phyloP scores from a whole-genome alignment of 352 stramenopile genomes.

The Globisporangium yorkense region DNA sequence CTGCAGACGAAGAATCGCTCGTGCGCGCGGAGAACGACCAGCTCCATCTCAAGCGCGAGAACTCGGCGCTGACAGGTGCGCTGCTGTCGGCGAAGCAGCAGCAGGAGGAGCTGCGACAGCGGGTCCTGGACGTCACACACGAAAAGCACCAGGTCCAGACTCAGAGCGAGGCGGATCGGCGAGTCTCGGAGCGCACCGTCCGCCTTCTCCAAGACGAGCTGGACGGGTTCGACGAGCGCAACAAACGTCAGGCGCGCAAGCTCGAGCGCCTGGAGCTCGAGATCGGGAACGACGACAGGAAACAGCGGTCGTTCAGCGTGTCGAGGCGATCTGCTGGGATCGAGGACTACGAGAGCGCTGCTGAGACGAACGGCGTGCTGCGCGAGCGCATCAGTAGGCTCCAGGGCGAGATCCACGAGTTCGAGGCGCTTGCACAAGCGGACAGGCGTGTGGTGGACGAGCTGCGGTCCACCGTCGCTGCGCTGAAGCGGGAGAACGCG shows the following conservation, averaged over 20 bases:
- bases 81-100: conserved; percentile 43
- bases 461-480: conserved; percentile 5
- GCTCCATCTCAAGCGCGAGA: conserved; percentile 36
- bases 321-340: neutral
- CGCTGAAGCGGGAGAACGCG: neutral
- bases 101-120: conserved; percentile 44
- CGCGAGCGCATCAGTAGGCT: conserved; percentile 1
- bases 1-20: conserved; percentile 37
- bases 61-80: conserved; percentile 32
- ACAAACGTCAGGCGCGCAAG: conserved; percentile 7
- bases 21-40: conserved; percentile 37
- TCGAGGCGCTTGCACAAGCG: neutral
- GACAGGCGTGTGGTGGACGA: neutral
- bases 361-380: conserved; percentile 4
- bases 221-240: conserved; percentile 19
- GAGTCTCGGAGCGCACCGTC: conserved; percentile 22
- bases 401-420: conserved; percentile 3
- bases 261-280: conserved; percentile 14
- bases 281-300: neutral
- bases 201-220: conserved; percentile 31
- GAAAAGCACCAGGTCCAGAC: conserved; percentile 54
- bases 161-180: conserved; percentile 27
- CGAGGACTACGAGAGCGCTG: conserved; percentile 4
- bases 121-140: conserved; percentile 35
- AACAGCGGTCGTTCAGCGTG: neutral